Evolutionary conservation across 164 flowering plant species (phyloP).

Genomic region (Tinospora cordifolia): DNA sequence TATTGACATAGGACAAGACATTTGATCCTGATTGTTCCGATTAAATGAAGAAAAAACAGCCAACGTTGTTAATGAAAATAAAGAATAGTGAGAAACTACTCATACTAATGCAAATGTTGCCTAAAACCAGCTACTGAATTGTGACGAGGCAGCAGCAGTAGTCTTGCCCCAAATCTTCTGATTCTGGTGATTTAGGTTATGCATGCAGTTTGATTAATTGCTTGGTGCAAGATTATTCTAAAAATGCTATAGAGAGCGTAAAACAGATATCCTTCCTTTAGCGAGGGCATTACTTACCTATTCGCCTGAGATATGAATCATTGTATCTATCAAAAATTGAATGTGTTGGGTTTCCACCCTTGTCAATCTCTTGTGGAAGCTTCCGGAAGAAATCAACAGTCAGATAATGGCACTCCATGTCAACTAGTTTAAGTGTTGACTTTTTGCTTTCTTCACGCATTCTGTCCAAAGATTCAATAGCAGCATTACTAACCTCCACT

Average conservation of each 20-base stretch:
- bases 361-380: conserved; percentile 93
- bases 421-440: conserved; percentile 77
- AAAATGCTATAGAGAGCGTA: background rate
- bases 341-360: conserved; percentile 92
- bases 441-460: conserved; percentile 81
- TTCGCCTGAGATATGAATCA: conserved; percentile 73
- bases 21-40: conserved; percentile 51
- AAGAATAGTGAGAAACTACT: background rate
- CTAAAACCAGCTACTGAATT: background rate
- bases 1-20: conserved; percentile 74
- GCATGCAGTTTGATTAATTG: too few species aligned
- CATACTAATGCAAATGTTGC: background rate
- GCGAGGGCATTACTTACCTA: conserved; percentile 44
- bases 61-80: background rate
- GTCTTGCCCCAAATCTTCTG: too few species aligned
- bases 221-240: too few species aligned
- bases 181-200: background rate
- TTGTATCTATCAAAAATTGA: conserved; percentile 91
- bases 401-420: conserved; percentile 83
- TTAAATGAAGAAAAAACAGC: conserved; percentile 3
- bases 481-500: conserved; percentile 71
- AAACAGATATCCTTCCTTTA: background rate
- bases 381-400: conserved; percentile 95
- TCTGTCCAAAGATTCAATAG: conserved; percentile 67
- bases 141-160: too few species aligned